Percentiles rank a stretch among this genome's conserved stretches.
Conservation (phyloP, 495 filamentous ascomycete species). For the Filosporella fistucella region DNA sequence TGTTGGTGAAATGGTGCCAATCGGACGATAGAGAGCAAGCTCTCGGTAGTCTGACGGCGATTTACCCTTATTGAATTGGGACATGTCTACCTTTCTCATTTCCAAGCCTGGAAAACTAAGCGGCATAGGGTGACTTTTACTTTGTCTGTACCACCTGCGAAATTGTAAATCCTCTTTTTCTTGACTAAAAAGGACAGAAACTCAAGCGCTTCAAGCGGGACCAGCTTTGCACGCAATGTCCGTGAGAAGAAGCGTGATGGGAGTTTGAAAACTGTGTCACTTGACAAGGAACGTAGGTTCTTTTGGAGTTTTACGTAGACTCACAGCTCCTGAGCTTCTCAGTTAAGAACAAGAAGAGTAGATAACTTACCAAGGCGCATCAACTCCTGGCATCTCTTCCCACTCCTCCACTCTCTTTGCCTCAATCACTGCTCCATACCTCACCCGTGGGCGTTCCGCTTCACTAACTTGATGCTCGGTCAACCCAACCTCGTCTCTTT, state of each 20-base stretch:
- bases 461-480: constrained; percentile 41
- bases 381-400: constrained; percentile 35
- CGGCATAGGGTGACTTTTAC: neutral
- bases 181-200: neutral
- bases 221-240: too few relatives aligned
- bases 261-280: too few relatives aligned
- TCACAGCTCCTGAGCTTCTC: too few relatives aligned
- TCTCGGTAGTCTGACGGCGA: constrained; percentile 47
- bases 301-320: too few relatives aligned
- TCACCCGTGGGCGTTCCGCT: constrained; percentile 25
- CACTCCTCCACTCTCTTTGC: constrained; percentile 36
- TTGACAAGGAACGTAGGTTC: too few relatives aligned
- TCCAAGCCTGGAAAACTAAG: constrained; percentile 51
- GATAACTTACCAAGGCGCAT: constrained; percentile 37
- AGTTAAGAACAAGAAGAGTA: too few relatives aligned
- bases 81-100: constrained; percentile 62
- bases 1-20: constrained; percentile 32
- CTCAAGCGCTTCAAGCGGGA: too few relatives aligned
- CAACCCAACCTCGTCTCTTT: constrained; percentile 29
- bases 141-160: neutral
- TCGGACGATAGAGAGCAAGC: constrained; percentile 52
- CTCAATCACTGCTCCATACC: constrained; percentile 34
- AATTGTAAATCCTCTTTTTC: neutral
- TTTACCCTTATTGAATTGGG: constrained; percentile 51
- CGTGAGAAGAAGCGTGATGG: too few relatives aligned